A percentile compares a stretch with the other conserved stretches of the same genome.
Conservation (phyloP, 176 grass and related monocot species). For the Aegilops sharonensis region DNA sequence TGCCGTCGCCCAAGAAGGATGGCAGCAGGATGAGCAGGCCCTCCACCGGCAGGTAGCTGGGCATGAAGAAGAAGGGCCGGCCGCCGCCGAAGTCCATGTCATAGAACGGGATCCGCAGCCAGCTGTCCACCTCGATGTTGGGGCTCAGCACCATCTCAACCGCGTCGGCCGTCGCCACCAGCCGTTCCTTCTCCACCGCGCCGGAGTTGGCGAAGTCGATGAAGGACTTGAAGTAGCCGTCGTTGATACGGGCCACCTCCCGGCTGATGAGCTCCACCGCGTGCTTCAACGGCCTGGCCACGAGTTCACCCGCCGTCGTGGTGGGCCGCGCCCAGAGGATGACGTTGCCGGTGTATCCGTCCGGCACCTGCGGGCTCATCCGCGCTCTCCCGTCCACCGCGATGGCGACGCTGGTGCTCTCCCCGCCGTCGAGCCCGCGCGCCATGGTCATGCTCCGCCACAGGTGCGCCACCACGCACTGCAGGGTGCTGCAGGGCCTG, state of each 20-base stretch:
- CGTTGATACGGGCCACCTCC: constrained; percentile 20
- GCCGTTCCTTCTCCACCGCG: background rate
- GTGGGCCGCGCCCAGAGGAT: constrained; percentile 32
- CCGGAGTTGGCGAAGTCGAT: constrained; percentile 26
- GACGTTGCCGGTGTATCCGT: constrained; percentile 23
- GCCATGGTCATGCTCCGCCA: constrained; percentile 31
- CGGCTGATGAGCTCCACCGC: constrained; percentile 26
- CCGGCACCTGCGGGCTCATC: constrained; percentile 21
- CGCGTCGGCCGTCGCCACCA: constrained; percentile 29
- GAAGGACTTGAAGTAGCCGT: constrained; percentile 41
- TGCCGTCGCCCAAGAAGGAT: constrained; percentile 13
- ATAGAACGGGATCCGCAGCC: constrained; percentile 33
- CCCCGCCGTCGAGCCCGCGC: constrained; percentile 1
- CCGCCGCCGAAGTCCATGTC: constrained; percentile 37
- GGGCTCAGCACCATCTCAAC: constrained; percentile 27
- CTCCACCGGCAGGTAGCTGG: constrained; percentile 33
- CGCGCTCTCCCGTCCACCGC: constrained; percentile 28
- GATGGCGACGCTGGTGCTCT: constrained; percentile 23
- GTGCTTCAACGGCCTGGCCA: constrained; percentile 11
- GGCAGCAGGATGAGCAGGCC: constrained; percentile 27
- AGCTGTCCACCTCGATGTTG: constrained; percentile 31
- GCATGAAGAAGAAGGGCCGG: constrained; percentile 33
- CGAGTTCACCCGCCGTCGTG: background rate
- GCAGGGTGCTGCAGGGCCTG: constrained; percentile 27
- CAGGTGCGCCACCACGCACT: constrained; percentile 33